Evolutionary conservation across 192 early-diverging fungal genomes (phyloP), one percentile per base, ranked within the genome.

Genomic region (Backusella luteola): DNA sequence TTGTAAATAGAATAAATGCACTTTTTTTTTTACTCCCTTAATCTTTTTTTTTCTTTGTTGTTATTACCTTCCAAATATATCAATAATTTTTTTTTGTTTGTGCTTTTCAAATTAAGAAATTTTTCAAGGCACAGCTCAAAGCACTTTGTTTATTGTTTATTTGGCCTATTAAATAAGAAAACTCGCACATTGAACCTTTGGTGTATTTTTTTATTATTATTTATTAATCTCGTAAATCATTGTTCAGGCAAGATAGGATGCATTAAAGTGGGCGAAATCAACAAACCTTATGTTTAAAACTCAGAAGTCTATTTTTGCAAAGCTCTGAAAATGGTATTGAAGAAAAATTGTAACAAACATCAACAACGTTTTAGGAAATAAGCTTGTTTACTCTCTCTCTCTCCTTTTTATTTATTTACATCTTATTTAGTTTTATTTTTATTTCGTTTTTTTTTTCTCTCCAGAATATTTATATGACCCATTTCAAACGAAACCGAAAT

Each of bases 281-380:
- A 63, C 7, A 63, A 9, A 59, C 53, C 9, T 17, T 56, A 7
- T 21, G 8, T 26, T 63, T 63, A 21, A 63, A 63, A 26, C 56
- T 14, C 56, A 23, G 23, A 23, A 12, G 2, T 21, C 26, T 67
- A 35, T 63, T 63, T 14, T 59, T 21, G 53, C 8, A 59, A 53
- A 38, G 36, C 23, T 2, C 53, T 59, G 2, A 59, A 59, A 59
- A 59, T 63, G 56, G 56, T 63, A 63, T 8, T 63, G 26, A 63
- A 29, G 26, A 63, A 59, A 44, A 59, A 63, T 63, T 63, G 56
- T 63, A 63, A 63, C 56, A 63, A 63, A 63, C 56, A 63, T 63
- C 56, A 63, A 63, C 8, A 26, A 63, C 56, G 9, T 12, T 63
- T 29, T 63, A 29, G 56, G 56, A 63, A 63, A 63, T 63, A 63